phyloP scores from a whole-genome alignment of 2,329 filamentous ascomycete genomes.

The Ceratocystis cubensis region DNA sequence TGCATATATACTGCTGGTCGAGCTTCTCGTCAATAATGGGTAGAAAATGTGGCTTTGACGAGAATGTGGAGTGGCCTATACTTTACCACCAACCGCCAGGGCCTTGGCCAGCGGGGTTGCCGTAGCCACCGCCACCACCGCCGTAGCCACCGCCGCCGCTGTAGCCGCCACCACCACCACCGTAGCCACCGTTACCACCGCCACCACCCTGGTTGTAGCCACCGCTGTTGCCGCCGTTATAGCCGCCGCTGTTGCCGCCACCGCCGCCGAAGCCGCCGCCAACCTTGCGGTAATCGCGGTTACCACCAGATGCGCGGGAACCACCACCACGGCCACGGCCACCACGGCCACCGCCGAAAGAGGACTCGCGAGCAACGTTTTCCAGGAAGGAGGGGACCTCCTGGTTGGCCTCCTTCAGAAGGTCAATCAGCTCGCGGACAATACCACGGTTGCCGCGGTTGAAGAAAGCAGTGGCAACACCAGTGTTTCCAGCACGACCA shows the following conservation, averaged over 20 bases:
- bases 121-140: constrained; percentile 36
- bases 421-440: constrained; percentile 89
- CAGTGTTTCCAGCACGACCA: constrained; percentile 97
- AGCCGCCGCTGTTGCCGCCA: constrained; percentile 33
- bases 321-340: constrained; percentile 51
- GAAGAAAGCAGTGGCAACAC: constrained; percentile 97
- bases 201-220: constrained; percentile 32
- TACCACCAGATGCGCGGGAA: constrained; percentile 52
- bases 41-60: background rate
- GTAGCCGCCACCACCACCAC: constrained; percentile 30
- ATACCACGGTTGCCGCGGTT: constrained; percentile 98
- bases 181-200: constrained; percentile 28
- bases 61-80: background rate
- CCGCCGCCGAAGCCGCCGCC: constrained; percentile 35
- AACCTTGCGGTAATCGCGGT: constrained; percentile 79
- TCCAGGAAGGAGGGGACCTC: constrained; percentile 90
- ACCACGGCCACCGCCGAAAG: constrained; percentile 57
- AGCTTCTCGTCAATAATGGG: background rate
- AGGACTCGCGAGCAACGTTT: constrained; percentile 90
- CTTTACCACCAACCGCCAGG: constrained; percentile 57
- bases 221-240: constrained; percentile 35
- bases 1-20: background rate
- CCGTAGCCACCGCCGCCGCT: constrained; percentile 36
- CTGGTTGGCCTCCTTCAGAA: constrained; percentile 97
- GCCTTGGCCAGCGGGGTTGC: constrained; percentile 58